These are phyloP conservation scores for Cornus suecica DNA, from an alignment of 148 eudicot genomes.

Conservation along the genomic window DNA sequence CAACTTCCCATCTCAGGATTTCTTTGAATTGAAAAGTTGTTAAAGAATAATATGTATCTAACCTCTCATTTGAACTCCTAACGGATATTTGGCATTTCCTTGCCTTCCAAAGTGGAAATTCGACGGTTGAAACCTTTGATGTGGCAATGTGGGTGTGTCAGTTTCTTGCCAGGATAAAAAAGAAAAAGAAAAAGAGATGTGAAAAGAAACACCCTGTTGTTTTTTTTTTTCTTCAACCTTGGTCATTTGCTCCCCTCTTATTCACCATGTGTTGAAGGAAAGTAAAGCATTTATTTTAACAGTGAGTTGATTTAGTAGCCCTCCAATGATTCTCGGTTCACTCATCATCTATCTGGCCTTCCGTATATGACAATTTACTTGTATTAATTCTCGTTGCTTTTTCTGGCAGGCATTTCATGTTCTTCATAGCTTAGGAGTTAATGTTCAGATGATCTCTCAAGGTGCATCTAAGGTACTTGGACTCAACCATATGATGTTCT, in stretches of 20 bases:
- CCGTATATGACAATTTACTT: constrained; percentile 1
- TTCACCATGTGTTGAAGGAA: no score
- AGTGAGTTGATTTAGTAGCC: no score
- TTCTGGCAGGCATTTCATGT: constrained; percentile 69
- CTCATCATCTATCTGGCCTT: not conserved
- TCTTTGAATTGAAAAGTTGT: not conserved
- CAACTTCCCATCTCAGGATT: not conserved
- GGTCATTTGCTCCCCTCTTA: not conserved
- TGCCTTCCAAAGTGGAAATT: no score
- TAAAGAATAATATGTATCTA: not conserved
- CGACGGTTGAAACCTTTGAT: no score
- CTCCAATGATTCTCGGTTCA: not conserved
- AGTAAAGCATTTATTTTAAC: no score
- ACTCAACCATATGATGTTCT: not conserved
- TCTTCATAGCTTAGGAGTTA: constrained; percentile 63
- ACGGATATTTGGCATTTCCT: not conserved
- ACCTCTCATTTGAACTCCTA: not conserved
- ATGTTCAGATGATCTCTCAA: constrained; percentile 98
- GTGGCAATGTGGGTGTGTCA: not conserved
- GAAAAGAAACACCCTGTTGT: not conserved
- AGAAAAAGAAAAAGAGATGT: no score
- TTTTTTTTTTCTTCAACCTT: not conserved
- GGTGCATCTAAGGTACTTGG: constrained; percentile 82
- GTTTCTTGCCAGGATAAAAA: not conserved
- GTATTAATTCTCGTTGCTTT: constrained; percentile 8